Evolutionary conservation across 2,329 filamentous ascomycete species (phyloP).

Genomic region (Colletotrichum orbiculare): DNA sequence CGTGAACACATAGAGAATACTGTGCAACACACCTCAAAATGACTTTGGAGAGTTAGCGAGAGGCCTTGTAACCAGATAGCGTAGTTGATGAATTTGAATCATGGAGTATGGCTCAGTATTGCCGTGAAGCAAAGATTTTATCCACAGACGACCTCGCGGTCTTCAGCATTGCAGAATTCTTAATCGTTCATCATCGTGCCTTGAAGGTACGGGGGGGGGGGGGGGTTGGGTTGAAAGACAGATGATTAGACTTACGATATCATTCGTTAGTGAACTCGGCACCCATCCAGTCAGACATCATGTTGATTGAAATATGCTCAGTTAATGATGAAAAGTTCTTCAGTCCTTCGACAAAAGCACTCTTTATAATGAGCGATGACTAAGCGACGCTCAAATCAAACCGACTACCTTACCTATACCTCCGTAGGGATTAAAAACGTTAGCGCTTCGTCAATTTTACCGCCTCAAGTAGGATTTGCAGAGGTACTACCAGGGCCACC

Average conservation of each 20-base stretch:
- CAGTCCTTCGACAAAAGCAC: constrained; percentile 1
- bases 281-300: no score
- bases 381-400: constrained; percentile 3
- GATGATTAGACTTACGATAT: constrained; percentile 21
- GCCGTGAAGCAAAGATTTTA: constrained; percentile 41
- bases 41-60: constrained; percentile 9
- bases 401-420: neutral
- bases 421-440: no score
- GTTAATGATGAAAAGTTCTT: neutral
- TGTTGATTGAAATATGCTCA: no score
- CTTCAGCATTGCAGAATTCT: constrained; percentile 64
- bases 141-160: constrained; percentile 45
- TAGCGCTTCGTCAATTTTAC: no score
- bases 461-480: no score
- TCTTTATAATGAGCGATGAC: constrained; percentile 23
- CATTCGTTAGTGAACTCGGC: neutral
- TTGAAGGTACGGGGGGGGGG: constrained; percentile 42
- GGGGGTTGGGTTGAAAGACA: constrained; percentile 47
- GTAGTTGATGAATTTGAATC: neutral
- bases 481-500: no score
- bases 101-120: constrained; percentile 26
- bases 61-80: neutral
- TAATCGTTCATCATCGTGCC: constrained; percentile 44
- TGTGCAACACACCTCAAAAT: no score
- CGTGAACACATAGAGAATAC: constrained; percentile 48